A percentile compares a stretch with the other conserved stretches of the same genome.
phyloP scores from a whole-genome alignment of 805 yeast genomes.

The Candida chilensis region DNA sequence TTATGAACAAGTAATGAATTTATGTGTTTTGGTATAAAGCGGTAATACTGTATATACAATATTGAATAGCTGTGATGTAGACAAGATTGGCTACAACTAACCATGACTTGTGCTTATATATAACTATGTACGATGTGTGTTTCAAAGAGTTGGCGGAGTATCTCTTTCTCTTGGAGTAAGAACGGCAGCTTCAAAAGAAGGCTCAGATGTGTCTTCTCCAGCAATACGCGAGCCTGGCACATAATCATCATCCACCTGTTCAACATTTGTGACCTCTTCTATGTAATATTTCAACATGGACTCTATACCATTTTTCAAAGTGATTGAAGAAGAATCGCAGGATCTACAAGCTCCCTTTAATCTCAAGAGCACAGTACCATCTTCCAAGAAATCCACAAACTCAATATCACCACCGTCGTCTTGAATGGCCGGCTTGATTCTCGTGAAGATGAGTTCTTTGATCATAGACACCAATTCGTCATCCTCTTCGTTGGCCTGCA shows the following conservation, averaged over 20 bases:
- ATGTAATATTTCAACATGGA: conserved; percentile 63
- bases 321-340: conserved; percentile 59
- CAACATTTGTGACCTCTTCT: conserved; percentile 56
- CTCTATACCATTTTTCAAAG: conserved; percentile 62
- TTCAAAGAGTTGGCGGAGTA: neutral
- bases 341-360: conserved; percentile 66
- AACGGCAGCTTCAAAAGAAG: neutral
- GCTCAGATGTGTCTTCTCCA: no score
- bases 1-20: no score
- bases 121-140: no score
- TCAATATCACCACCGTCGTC: conserved; percentile 75
- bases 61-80: no score
- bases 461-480: conserved; percentile 61
- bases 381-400: conserved; percentile 42
- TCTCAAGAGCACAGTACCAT: conserved; percentile 50
- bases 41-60: no score
- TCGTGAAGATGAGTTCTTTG: conserved; percentile 59
- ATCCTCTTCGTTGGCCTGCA: conserved; percentile 46
- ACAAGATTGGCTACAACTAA: no score
- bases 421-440: conserved; percentile 66
- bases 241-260: conserved; percentile 33
- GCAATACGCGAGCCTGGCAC: no score
- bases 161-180: neutral
- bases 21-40: no score
- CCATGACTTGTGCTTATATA: no score